Conservation (phyloP, 441 rosid species). For the Gossypium schwendimanii region DNA sequence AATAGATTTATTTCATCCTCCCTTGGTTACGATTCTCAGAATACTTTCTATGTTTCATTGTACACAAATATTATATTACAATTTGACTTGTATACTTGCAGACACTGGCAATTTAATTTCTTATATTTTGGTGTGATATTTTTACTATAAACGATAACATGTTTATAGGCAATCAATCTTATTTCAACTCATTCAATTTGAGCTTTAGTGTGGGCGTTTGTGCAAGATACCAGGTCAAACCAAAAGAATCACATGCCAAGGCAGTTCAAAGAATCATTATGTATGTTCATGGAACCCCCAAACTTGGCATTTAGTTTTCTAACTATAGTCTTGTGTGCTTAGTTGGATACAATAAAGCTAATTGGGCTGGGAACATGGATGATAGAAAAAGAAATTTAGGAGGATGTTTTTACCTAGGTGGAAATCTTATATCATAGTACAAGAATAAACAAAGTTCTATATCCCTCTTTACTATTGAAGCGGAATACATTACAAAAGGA, state of each 20-base stretch:
- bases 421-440: background rate
- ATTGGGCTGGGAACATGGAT: background rate
- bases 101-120: no score
- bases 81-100: no score
- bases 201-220: no score
- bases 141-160: no score
- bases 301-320: background rate
- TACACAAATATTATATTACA: no score
- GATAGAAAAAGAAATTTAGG: background rate
- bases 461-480: background rate
- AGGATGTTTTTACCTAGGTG: background rate
- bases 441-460: no score
- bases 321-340: background rate
- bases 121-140: no score
- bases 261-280: background rate
- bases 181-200: no score
- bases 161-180: no score
- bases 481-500: background rate
- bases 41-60: background rate
- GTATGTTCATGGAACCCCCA: background rate
- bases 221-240: no score
- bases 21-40: background rate
- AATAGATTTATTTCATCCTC: background rate
- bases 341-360: background rate
- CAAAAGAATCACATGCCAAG: no score